phyloP scores from a whole-genome alignment of 306 rosid genomes.

The Lathyrus oleraceus region DNA sequence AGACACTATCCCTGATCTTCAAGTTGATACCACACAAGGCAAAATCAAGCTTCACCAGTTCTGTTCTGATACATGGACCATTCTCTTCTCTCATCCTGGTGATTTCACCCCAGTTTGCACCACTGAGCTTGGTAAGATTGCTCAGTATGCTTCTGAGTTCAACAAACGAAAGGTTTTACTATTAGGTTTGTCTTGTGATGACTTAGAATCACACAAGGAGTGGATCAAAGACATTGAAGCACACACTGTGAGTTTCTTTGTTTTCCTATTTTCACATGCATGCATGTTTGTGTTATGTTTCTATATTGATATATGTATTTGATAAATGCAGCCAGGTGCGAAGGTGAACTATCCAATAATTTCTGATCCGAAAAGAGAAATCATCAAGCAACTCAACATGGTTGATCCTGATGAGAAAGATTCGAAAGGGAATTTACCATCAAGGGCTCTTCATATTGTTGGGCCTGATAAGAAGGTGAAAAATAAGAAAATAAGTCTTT shows the following conservation, averaged over 20 bases:
- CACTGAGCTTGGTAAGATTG: slow-evolving; percentile 78
- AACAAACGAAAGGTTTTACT: slow-evolving; percentile 61
- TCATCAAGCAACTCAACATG: slow-evolving; percentile 83
- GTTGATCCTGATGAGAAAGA: slow-evolving; percentile 78
- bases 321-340: slow-evolving; percentile 52
- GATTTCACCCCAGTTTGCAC: slow-evolving; percentile 92
- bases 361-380: slow-evolving; percentile 58
- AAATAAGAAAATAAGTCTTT: background rate
- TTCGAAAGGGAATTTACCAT: slow-evolving; percentile 57
- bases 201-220: slow-evolving; percentile 56
- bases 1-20: slow-evolving; percentile 69
- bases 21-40: slow-evolving; percentile 73
- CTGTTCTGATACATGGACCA: slow-evolving; percentile 58
- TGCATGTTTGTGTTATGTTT: background rate
- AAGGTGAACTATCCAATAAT: slow-evolving; percentile 75
- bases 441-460: slow-evolving; percentile 76
- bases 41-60: slow-evolving; percentile 59
- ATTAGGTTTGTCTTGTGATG: slow-evolving; percentile 74
- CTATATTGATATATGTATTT: background rate
- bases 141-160: slow-evolving; percentile 52
- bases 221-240: slow-evolving; percentile 90
- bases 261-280: background rate
- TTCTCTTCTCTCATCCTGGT: slow-evolving; percentile 92
- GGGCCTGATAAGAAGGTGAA: slow-evolving; percentile 70
- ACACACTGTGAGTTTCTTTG: slow-evolving; percentile 45